Evolutionary conservation across 225 moss, liverwort and hornwort genomes (phyloP).

Genomic region (Thuidium tamariscinum): DNA sequence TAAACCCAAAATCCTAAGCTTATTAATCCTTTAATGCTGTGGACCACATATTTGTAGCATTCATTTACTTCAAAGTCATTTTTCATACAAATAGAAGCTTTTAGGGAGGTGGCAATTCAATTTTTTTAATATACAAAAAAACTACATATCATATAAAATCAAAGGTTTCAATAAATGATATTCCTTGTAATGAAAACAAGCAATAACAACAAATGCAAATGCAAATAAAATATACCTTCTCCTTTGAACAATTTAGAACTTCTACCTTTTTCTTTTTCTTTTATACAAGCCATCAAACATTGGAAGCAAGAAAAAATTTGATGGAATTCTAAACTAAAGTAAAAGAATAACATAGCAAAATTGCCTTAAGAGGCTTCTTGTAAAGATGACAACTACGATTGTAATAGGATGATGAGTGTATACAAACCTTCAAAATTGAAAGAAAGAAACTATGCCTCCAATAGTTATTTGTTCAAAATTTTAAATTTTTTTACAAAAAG

Average conservation of each 20-base stretch:
- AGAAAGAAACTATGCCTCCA: too few species aligned
- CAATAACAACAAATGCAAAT: neutral
- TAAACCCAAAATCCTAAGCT: too few species aligned
- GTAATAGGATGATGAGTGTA: neutral
- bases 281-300: neutral
- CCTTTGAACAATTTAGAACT: neutral
- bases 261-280: neutral
- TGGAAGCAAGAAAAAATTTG: accelerated
- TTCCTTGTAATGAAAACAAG: neutral
- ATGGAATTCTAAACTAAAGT: neutral
- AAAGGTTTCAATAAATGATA: neutral
- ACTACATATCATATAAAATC: neutral
- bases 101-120: neutral
- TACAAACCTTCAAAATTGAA: neutral
- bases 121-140: neutral
- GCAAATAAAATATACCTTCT: neutral
- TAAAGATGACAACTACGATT: neutral
- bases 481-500: accelerated
- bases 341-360: neutral
- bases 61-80: neutral
- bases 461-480: accelerated
- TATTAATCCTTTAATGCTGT: too few species aligned
- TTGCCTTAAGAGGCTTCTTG: neutral
- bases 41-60: neutral
- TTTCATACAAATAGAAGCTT: neutral